A percentile compares a stretch with the other conserved stretches of the same genome.
phyloP scores from a whole-genome alignment of 345 rosid species.

The Eucalyptus lansdowneana region DNA sequence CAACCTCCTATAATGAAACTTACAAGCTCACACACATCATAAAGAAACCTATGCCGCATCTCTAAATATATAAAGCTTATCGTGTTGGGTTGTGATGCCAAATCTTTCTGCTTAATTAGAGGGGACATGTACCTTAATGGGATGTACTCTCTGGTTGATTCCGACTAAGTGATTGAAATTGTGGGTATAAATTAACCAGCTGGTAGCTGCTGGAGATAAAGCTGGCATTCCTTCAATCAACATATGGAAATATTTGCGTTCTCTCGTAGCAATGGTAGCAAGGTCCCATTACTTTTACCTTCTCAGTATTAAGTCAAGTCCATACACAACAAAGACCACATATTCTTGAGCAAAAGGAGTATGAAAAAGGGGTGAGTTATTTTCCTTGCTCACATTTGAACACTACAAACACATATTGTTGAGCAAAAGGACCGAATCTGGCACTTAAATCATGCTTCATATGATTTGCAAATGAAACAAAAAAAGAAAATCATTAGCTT shows the following conservation, averaged over 20 bases:
- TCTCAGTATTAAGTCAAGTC: not conserved
- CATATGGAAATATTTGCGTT: not conserved
- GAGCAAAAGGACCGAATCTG: not conserved
- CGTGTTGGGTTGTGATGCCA: not conserved
- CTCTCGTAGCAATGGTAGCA: not conserved
- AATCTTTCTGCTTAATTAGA: not conserved
- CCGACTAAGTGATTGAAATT: not conserved
- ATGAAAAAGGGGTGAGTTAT: not conserved
- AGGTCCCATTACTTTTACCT: not conserved
- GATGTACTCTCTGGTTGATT: not conserved
- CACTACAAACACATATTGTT: not conserved
- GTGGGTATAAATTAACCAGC: not conserved
- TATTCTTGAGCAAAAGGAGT: not conserved
- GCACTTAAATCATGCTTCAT: not conserved
- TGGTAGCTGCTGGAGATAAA: not conserved
- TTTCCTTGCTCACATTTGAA: not conserved
- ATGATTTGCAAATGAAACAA: not conserved
- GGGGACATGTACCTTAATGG: not conserved
- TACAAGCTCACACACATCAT: not conserved
- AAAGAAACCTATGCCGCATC: not conserved
- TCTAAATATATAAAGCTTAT: not conserved
- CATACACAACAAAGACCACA: not conserved
- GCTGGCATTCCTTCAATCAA: not conserved
- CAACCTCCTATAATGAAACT: not conserved
- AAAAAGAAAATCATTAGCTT: not conserved